These are phyloP conservation scores for Mycena vulgaris DNA, from an alignment of 768 basidiomycete genomes.

Conservation along the genomic window DNA sequence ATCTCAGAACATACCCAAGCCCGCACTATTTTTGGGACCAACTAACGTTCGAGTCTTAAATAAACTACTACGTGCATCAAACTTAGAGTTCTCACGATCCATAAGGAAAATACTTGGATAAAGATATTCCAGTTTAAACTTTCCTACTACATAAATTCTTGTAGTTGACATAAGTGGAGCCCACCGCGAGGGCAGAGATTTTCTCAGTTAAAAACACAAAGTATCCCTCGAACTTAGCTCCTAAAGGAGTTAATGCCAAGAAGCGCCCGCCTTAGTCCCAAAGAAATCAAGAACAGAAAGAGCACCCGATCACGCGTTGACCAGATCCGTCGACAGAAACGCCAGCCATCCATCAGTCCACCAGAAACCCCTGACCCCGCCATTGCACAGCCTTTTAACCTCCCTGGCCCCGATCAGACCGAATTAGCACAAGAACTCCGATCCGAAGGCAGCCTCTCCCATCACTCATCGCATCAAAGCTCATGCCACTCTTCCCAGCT, in stretches of 20 bases:
- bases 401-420: neutral
- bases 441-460: neutral
- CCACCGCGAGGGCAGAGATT: constrained; percentile 1
- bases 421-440: neutral
- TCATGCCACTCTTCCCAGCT: neutral
- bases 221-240: neutral
- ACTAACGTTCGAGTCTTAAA: too few species aligned
- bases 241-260: neutral
- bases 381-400: too few species aligned
- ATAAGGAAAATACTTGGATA: neutral
- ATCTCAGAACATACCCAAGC: too few species aligned
- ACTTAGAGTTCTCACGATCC: too few species aligned
- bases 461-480: neutral
- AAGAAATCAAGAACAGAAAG: neutral
- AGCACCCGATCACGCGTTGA: neutral
- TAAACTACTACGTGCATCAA: too few species aligned
- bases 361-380: neutral
- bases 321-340: neutral
- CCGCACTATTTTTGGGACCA: too few species aligned
- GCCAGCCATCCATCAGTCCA: neutral
- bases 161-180: constrained; percentile 7
- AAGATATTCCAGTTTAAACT: neutral
- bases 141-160: neutral
- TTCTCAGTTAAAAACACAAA: neutral
- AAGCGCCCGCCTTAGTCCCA: neutral